Conservation (phyloP, 2,329 filamentous ascomycete species). For the Neonectria neomacrospora region DNA sequence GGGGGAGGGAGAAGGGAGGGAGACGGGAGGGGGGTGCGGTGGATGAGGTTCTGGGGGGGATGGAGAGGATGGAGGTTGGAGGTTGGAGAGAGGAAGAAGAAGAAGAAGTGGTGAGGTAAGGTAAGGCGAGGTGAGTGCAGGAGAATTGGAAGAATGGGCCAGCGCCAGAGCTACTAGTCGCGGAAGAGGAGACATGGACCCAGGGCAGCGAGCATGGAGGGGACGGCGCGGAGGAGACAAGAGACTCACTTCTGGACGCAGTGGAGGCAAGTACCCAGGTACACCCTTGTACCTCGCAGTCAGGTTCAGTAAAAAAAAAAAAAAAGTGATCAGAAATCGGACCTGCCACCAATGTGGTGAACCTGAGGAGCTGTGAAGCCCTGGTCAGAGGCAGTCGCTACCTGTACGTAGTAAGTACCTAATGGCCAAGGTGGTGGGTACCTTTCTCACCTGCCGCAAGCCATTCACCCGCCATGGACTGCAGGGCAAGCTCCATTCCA, state of each 20-base stretch:
- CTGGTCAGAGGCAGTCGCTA: constrained; percentile 14
- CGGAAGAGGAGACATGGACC: constrained; percentile 23
- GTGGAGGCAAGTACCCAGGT: constrained; percentile 9
- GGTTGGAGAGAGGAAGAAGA: constrained; percentile 47
- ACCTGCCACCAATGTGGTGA: neutral
- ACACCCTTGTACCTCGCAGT: constrained; percentile 21
- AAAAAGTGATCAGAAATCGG: neutral
- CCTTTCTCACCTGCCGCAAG: neutral
- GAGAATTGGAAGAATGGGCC: constrained; percentile 29
- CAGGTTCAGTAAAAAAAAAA: neutral
- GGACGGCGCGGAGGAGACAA: constrained; percentile 28
- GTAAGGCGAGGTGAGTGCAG: constrained; percentile 32
- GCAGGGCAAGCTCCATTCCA: constrained; percentile 22
- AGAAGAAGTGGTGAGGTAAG: constrained; percentile 39
- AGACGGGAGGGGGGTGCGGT: constrained; percentile 43
- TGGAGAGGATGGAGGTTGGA: constrained; percentile 38
- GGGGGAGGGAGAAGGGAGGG: constrained; percentile 38
- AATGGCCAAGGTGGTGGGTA: neutral
- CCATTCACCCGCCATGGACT: neutral
- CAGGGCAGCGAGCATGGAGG: constrained; percentile 27
- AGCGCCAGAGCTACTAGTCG: constrained; percentile 22
- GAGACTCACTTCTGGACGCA: constrained; percentile 21
- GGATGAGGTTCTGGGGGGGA: constrained; percentile 37
- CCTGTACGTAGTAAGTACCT: no score
- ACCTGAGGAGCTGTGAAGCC: no score